These are phyloP conservation scores for Colletotrichum noveboracense DNA, from an alignment of 2,329 filamentous ascomycete species.

Conservation along the genomic window DNA sequence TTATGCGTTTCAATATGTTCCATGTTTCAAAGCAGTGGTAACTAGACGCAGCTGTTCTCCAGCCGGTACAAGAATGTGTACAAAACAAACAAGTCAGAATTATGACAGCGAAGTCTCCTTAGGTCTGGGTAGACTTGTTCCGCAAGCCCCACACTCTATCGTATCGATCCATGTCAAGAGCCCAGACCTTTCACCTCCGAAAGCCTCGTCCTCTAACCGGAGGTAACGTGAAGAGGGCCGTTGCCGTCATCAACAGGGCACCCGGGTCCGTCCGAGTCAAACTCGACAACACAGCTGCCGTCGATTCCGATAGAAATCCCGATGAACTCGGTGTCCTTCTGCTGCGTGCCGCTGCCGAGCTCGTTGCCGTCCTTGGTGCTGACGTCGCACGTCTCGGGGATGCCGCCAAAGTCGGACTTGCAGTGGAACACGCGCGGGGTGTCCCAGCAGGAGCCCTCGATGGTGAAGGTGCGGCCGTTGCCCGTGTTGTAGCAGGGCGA, in stretches of 20 bases:
- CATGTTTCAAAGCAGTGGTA: not conserved
- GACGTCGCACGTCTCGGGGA: not conserved
- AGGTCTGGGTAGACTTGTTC: not conserved
- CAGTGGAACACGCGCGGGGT: not conserved
- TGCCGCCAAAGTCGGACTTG: not conserved
- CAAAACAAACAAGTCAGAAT: not conserved
- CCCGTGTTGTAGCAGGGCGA: constrained; percentile 1
- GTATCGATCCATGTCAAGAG: not conserved
- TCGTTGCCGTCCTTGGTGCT: not conserved
- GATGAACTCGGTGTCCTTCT: not conserved
- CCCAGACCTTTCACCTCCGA: not conserved
- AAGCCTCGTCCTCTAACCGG: not conserved
- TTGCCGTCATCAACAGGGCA: not conserved
- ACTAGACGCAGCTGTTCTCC: not conserved
- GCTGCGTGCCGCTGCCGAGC: not conserved
- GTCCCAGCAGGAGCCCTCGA: constrained; percentile 1
- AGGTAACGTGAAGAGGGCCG: not conserved
- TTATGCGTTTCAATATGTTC: not conserved
- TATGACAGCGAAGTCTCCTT: not conserved
- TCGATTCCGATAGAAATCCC: not conserved
- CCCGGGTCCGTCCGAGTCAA: not conserved
- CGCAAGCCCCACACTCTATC: not conserved
- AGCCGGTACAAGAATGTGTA: not conserved
- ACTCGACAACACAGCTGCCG: not conserved
- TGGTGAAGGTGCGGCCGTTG: constrained; percentile 1